Base-by-base conservation (phyloP, 2,329 filamentous ascomycete genomes). In the Cladosporium sp. region DNA sequence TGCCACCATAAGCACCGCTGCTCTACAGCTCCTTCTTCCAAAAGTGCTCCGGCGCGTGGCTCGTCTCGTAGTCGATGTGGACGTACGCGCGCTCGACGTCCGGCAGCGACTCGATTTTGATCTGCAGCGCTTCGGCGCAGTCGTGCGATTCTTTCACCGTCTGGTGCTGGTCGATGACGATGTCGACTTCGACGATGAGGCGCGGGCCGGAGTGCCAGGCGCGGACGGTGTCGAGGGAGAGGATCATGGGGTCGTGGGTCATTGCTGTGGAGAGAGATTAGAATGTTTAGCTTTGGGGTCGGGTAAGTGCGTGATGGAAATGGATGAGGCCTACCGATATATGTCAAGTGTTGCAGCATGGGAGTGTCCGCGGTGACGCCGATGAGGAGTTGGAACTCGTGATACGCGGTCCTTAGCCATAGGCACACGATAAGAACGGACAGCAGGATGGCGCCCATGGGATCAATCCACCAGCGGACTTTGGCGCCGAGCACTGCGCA, bases 31-130 rank as follows among this genome's bases (percentile, higher is more conserved):
- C 87, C 79, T 89, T 89, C 77, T 89, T 89, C 76, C 87, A 77
- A 69, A 86, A 88, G 76, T 90, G 93, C 82, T 97, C 93, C 0
- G 94, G 94, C 78, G 95, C 93, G 79, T 98, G 95, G 21, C 90
- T 93, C 4, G 93, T 97, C 82, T 98, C 95, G 73, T 96, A 98
- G 78, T 99, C 95, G 21, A 97, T 93, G 78, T 99, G 95, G 24
- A 98, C 95, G 76, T 97, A 98, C 0, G 93, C 93, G 67, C 95
- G 83, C 84, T 98, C 95, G 11, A 98, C 89, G 76, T 97, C 90
- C 0, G 95, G 94, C 69, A 99, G 79, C 65, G 89, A 91, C 84
- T 99, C 95, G 2, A 98, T 84, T 82, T 98, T 98, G 69, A 91
- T 91, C 83, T 99, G 95, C 73, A 99, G 83, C 73, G 90, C 93